Evolutionary conservation across 495 filamentous ascomycete genomes (phyloP).

Genomic region (Hyaloscypha hepaticicola): DNA sequence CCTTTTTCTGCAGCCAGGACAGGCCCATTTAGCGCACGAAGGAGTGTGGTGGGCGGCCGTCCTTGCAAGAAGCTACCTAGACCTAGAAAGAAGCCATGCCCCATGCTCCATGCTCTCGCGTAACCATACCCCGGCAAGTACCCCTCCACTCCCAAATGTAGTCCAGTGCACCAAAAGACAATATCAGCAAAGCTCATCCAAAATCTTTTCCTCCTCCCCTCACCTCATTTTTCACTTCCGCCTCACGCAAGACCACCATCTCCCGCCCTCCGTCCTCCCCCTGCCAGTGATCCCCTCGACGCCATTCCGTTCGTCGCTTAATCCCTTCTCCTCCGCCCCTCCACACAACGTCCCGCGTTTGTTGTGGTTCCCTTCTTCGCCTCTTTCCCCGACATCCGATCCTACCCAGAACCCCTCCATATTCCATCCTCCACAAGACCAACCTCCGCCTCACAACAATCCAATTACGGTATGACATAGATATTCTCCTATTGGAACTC

Average conservation of each 20-base stretch:
- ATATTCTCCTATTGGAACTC: background rate
- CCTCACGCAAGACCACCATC: constrained; percentile 2
- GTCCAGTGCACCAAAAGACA: background rate
- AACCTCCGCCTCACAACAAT: background rate
- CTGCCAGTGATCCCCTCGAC: background rate
- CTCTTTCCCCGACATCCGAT: constrained; percentile 27
- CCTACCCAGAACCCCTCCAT: constrained; percentile 21
- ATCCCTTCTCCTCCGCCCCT: constrained; percentile 19
- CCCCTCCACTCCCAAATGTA: background rate
- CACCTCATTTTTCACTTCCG: constrained; percentile 13
- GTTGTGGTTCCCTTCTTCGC: constrained; percentile 17
- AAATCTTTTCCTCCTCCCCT: constrained; percentile 27
- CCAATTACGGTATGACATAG: background rate
- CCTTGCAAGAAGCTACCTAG: too few relatives aligned
- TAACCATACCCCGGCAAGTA: background rate
- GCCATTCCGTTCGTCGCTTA: constrained; percentile 20
- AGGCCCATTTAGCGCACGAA: too few relatives aligned
- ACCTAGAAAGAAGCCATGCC: too few relatives aligned
- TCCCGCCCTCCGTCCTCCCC: constrained; percentile 21
- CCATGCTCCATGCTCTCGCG: too few relatives aligned
- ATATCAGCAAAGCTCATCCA: constrained; percentile 12
- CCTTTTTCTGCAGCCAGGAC: too few relatives aligned
- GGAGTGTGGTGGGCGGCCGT: too few relatives aligned
- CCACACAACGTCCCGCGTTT: constrained; percentile 26
- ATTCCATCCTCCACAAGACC: background rate